These are phyloP conservation scores for Turritis glabra DNA, from an alignment of 345 rosid species.

Conservation along the genomic window DNA sequence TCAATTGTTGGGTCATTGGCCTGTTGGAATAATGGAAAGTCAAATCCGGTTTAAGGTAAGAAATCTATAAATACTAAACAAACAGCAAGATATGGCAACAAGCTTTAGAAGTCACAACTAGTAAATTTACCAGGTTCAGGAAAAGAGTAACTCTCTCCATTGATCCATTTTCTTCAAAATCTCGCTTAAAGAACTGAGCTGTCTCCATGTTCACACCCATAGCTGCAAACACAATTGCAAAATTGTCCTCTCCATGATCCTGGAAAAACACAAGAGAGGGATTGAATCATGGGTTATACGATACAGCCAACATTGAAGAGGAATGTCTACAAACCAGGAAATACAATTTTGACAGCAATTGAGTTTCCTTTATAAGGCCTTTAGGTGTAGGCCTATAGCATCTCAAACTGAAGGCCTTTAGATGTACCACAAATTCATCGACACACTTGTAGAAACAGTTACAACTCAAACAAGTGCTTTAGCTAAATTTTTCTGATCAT, in stretches of 20 bases:
- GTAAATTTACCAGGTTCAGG: slow-evolving; percentile 52
- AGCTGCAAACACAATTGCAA: slow-evolving; percentile 98
- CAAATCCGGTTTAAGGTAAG: neutral
- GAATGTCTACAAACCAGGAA: neutral
- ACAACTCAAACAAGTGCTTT: neutral
- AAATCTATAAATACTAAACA: neutral
- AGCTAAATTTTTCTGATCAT: neutral
- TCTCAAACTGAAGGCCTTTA: neutral
- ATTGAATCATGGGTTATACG: neutral
- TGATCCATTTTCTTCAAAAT: slow-evolving; percentile 97
- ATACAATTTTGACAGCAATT: neutral
- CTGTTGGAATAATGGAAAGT: slow-evolving; percentile 39
- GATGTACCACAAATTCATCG: neutral
- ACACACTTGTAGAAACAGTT: neutral
- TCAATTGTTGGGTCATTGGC: slow-evolving; percentile 98
- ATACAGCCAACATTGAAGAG: neutral
- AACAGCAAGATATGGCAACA: neutral
- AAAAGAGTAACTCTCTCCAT: slow-evolving; percentile 98
- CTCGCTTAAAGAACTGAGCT: slow-evolving; percentile 96
- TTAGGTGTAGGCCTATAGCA: too few species aligned
- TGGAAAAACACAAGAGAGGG: slow-evolving; percentile 25
- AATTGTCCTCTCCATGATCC: slow-evolving; percentile 90
- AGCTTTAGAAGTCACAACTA: neutral
- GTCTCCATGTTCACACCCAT: slow-evolving; percentile 99
- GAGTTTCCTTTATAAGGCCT: neutral